Percentiles rank a stretch among this genome's conserved stretches.
phyloP scores from a whole-genome alignment of 768 basidiomycete species.

The Scleroderma citrinum region DNA sequence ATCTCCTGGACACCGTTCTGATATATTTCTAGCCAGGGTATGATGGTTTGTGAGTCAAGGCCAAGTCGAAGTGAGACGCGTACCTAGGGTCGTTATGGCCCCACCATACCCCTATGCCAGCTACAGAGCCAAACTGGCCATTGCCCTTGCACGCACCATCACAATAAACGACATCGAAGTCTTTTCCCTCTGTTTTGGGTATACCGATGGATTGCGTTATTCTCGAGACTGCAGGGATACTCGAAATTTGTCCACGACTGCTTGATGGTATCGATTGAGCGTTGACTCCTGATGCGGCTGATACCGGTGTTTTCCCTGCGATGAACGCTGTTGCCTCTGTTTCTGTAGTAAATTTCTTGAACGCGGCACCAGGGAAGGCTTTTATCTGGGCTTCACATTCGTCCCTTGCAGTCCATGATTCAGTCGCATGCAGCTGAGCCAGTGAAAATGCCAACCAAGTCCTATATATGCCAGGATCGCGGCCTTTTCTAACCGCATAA shows the following conservation, averaged over 20 bases:
- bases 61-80: background rate
- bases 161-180: slow-evolving; percentile 59
- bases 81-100: slow-evolving; percentile 58
- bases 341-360: slow-evolving; percentile 59
- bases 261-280: slow-evolving; percentile 21
- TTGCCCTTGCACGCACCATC: slow-evolving; percentile 89
- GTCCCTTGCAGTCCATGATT: slow-evolving; percentile 40
- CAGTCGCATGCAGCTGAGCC: slow-evolving; percentile 22
- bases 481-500: slow-evolving; percentile 72
- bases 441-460: slow-evolving; percentile 52
- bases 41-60: background rate
- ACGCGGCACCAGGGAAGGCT: slow-evolving; percentile 53
- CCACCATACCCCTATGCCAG: slow-evolving; percentile 92
- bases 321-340: slow-evolving; percentile 58
- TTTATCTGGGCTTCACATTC: slow-evolving; percentile 68
- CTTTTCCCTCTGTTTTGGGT: slow-evolving; percentile 20
- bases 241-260: slow-evolving; percentile 8
- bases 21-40: slow-evolving; percentile 53
- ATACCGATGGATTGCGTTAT: background rate
- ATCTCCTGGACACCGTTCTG: slow-evolving; percentile 74
- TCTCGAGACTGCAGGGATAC: background rate
- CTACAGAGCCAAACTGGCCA: slow-evolving; percentile 57
- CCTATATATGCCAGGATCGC: slow-evolving; percentile 55
- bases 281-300: slow-evolving; percentile 5
- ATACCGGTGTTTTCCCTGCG: slow-evolving; percentile 22